Percentiles rank a stretch among this genome's conserved stretches.
phyloP scores from a whole-genome alignment of 495 filamentous ascomycete genomes.

The Staphylotrichum tortipilum region DNA sequence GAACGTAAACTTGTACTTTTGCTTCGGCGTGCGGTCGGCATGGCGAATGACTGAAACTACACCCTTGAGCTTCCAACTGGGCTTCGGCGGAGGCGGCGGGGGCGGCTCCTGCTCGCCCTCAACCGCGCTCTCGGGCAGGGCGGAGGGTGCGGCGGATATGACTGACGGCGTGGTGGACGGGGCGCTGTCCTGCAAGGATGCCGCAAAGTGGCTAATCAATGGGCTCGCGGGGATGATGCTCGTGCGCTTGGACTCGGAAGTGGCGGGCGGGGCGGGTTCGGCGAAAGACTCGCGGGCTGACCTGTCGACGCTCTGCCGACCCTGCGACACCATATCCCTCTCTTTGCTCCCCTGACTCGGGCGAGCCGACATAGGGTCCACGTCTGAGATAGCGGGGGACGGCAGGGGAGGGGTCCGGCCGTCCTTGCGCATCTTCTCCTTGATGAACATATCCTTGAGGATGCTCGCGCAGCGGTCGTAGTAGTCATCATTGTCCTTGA shows the following conservation, averaged over 20 bases:
- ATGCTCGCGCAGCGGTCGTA: conserved; percentile 87
- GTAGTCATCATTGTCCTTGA: conserved; percentile 98
- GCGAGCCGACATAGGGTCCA: conserved; percentile 32
- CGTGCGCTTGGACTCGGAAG: conserved; percentile 24
- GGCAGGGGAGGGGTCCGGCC: conserved; percentile 35
- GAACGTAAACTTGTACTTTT: conserved; percentile 99
- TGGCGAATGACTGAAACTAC: conserved; percentile 94
- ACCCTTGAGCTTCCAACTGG: conserved; percentile 97
- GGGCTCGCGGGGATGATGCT: conserved; percentile 30
- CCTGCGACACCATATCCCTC: conserved; percentile 23
- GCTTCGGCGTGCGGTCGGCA: conserved; percentile 94
- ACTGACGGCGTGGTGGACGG: conserved; percentile 37
- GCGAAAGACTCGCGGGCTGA: conserved; percentile 6
- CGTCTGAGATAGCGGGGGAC: conserved; percentile 37
- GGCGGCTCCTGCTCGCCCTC: conserved; percentile 30
- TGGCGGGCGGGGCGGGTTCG: conserved; percentile 8
- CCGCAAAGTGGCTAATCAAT: conserved; percentile 23
- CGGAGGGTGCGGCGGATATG: conserved; percentile 33
- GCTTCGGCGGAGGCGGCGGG: conserved; percentile 81
- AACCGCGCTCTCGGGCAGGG: conserved; percentile 10
- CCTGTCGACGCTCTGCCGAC: conserved; percentile 29
- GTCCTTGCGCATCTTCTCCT: conserved; percentile 51
- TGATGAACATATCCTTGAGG: conserved; percentile 74
- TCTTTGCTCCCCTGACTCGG: conserved; percentile 28
- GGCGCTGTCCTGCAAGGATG: conserved; percentile 27